Evolutionary conservation across 768 basidiomycete genomes (phyloP).

Genomic region (Tulasnella sp.): DNA sequence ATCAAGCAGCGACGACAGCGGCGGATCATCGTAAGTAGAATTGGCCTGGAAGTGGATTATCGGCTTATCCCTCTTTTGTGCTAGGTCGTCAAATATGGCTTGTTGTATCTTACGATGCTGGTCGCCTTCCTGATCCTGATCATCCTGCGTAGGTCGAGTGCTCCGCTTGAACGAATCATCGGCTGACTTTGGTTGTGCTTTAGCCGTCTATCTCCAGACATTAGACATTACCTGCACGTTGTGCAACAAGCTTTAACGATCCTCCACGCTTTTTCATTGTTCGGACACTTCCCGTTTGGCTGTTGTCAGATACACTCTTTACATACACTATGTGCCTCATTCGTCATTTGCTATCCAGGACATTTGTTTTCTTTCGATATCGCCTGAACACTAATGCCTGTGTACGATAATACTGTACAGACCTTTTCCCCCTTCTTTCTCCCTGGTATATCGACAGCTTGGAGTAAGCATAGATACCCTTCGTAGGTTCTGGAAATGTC

Average conservation of each 20-base stretch:
- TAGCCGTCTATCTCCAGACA: conserved; percentile 1
- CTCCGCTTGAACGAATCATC: not conserved
- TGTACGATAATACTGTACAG: no score
- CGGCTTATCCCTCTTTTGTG: conserved; percentile 16
- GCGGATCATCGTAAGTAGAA: conserved; percentile 63
- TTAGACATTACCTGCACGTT: not conserved
- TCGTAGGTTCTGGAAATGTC: no score
- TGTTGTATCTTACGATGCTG: conserved; percentile 58
- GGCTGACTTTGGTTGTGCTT: not conserved
- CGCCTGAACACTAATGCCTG: not conserved
- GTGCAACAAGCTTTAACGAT: not conserved
- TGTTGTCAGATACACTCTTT: not conserved
- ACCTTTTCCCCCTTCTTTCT: no score
- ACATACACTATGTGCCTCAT: not conserved
- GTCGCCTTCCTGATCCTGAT: conserved; percentile 64
- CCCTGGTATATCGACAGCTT: no score
- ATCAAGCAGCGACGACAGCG: conserved; percentile 82
- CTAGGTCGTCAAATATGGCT: conserved; percentile 72
- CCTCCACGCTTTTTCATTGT: not conserved
- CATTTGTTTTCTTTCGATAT: not conserved
- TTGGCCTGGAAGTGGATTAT: conserved; percentile 1
- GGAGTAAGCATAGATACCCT: no score
- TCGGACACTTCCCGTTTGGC: not conserved
- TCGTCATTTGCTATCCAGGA: conserved; percentile 1
- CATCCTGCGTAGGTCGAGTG: conserved; percentile 50